A percentile compares a stretch with the other conserved stretches of the same genome.
phyloP scores from a whole-genome alignment of 257 asterid genomes.

The Paulownia fortunei region DNA sequence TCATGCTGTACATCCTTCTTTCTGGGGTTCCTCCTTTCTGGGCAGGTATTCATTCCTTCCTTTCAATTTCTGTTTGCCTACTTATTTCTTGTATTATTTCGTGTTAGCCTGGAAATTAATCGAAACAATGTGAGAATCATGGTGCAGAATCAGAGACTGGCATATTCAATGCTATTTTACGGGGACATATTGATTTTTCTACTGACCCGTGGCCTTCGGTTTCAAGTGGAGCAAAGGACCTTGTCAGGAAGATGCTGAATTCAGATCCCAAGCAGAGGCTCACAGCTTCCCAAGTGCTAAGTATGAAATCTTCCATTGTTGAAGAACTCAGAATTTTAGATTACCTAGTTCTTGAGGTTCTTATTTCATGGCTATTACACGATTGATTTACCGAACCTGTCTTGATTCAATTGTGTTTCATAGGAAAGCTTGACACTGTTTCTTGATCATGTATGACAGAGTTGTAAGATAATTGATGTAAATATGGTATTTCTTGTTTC shows the following conservation, averaged over 20 bases:
- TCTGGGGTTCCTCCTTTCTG: constrained; percentile 96
- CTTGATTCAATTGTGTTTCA: neutral
- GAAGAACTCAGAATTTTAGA: neutral
- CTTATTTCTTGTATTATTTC: neutral
- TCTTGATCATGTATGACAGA: neutral
- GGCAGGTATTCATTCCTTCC: constrained; percentile 59
- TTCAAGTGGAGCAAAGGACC: constrained; percentile 90
- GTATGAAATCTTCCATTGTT: constrained; percentile 45
- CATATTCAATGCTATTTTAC: constrained; percentile 83
- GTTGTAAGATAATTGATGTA: neutral
- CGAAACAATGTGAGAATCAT: neutral
- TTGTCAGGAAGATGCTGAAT: constrained; percentile 80
- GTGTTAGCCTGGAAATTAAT: neutral
- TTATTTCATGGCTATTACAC: too few species aligned
- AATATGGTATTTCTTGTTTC: neutral
- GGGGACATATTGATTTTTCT: constrained; percentile 82
- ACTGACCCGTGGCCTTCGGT: constrained; percentile 96
- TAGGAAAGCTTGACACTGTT: neutral
- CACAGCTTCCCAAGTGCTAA: constrained; percentile 78
- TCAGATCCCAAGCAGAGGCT: constrained; percentile 88
- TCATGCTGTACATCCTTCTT: constrained; percentile 88
- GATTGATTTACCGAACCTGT: too few species aligned
- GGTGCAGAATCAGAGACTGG: constrained; percentile 83
- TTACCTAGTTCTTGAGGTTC: neutral
- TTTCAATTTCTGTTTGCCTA: neutral